These are phyloP conservation scores for Dalbergia oliveri DNA, from an alignment of 306 rosid genomes.

Conservation along the genomic window DNA sequence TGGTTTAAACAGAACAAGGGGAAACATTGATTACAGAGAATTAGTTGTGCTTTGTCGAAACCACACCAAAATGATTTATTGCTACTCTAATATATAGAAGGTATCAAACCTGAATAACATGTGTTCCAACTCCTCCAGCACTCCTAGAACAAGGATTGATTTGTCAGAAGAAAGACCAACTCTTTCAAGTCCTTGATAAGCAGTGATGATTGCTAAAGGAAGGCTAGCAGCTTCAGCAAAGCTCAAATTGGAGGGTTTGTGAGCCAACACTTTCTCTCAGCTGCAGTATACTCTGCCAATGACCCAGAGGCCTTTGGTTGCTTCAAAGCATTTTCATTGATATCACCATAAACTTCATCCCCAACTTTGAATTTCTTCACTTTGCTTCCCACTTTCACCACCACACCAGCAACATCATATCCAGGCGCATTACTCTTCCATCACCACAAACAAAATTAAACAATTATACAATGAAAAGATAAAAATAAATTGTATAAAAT, in stretches of 20 bases:
- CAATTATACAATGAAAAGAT: too few species aligned
- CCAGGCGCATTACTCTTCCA: conserved; percentile 61
- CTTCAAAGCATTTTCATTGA: conserved; percentile 36
- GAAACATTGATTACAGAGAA: background rate
- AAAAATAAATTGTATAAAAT: background rate
- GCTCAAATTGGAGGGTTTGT: conserved; percentile 65
- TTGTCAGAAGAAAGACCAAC: conserved; percentile 53
- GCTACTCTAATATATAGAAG: too few species aligned
- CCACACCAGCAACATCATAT: conserved; percentile 74
- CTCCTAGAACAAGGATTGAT: conserved; percentile 73
- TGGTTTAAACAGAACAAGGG: too few species aligned
- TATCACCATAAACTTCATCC: conserved; percentile 73
- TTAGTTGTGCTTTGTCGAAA: background rate
- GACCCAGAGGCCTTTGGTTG: conserved; percentile 55
- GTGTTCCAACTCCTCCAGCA: conserved; percentile 79
- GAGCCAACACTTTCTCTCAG: conserved; percentile 63
- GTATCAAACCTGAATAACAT: conserved; percentile 57
- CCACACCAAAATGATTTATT: background rate
- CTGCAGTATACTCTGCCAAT: conserved; percentile 68
- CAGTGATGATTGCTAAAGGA: conserved; percentile 70
- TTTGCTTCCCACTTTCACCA: conserved; percentile 63
- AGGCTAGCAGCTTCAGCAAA: conserved; percentile 75
- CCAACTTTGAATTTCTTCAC: conserved; percentile 71
- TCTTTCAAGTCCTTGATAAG: conserved; percentile 67
- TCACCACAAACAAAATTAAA: conserved; percentile 1